phyloP scores from a whole-genome alignment of 2,329 filamentous ascomycete genomes.

The Exserohilum turcica region DNA sequence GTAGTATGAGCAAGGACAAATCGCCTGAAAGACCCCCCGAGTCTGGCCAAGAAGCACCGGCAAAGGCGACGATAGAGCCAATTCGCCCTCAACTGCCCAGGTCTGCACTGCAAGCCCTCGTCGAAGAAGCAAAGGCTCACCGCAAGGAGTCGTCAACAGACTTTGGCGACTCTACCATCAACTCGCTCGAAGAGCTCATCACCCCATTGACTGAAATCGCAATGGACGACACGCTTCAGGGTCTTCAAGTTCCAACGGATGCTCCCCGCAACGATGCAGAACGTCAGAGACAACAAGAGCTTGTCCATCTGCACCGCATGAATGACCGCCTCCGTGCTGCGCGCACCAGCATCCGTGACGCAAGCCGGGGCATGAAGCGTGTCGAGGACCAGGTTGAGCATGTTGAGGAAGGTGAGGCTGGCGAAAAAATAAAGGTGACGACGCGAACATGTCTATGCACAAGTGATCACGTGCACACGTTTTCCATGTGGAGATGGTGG shows the following conservation, averaged over 20 bases:
- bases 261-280: slow-evolving; percentile 49
- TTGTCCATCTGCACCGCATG: slow-evolving; percentile 50
- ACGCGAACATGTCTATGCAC: slow-evolving; percentile 30
- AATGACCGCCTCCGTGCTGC: slow-evolving; percentile 49
- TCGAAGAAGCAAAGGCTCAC: slow-evolving; percentile 45
- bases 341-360: slow-evolving; percentile 52
- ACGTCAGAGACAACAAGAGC: slow-evolving; percentile 50
- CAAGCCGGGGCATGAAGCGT: slow-evolving; percentile 49
- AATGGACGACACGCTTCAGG: slow-evolving; percentile 42
- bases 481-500: slow-evolving; percentile 30
- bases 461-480: slow-evolving; percentile 8
- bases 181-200: slow-evolving; percentile 55
- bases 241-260: slow-evolving; percentile 33
- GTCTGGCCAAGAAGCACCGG: slow-evolving; percentile 1
- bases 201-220: slow-evolving; percentile 29
- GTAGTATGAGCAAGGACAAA: slow-evolving; percentile 20
- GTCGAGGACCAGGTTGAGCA: slow-evolving; percentile 50
- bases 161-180: slow-evolving; percentile 55
- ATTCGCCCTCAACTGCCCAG: slow-evolving; percentile 35
- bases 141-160: slow-evolving; percentile 27
- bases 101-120: slow-evolving; percentile 49
- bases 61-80: not conserved
- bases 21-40: slow-evolving; percentile 9
- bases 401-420: slow-evolving; percentile 23
- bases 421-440: slow-evolving; percentile 18